These are phyloP conservation scores for Musa acuminata DNA, from an alignment of 176 grass and related monocot genomes.

Conservation along the genomic window DNA sequence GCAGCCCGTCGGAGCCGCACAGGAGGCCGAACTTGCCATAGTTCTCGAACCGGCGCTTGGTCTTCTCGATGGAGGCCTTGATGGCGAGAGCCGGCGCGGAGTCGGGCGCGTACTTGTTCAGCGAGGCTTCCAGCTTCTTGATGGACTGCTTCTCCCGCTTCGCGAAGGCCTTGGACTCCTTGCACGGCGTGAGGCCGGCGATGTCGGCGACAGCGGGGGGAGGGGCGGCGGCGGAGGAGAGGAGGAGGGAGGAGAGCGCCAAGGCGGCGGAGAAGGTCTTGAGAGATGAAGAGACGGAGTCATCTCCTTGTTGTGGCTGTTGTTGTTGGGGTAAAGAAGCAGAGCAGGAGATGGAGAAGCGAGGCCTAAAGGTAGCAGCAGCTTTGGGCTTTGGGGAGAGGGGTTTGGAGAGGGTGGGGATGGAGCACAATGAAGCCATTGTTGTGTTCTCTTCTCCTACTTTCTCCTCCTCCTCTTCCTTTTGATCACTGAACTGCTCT, in stretches of 20 bases:
- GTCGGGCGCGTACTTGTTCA: constrained; percentile 82
- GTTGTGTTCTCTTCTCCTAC: background rate
- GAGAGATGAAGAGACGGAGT: constrained; percentile 31
- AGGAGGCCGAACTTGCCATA: constrained; percentile 88
- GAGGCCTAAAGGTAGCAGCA: constrained; percentile 17
- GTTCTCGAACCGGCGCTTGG: constrained; percentile 77
- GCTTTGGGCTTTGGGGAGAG: constrained; percentile 32
- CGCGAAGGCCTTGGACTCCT: constrained; percentile 81
- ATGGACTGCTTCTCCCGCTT: constrained; percentile 86
- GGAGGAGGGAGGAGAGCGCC: constrained; percentile 63
- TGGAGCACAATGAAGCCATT: constrained; percentile 61
- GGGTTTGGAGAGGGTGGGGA: constrained; percentile 38
- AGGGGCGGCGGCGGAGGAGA: constrained; percentile 54
- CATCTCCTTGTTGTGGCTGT: background rate
- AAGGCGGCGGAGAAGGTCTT: constrained; percentile 68
- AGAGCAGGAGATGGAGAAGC: constrained; percentile 54
- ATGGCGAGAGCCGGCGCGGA: constrained; percentile 62
- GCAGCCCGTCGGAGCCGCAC: constrained; percentile 75
- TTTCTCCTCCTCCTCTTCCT: background rate
- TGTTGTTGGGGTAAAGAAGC: constrained; percentile 6
- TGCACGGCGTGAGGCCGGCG: constrained; percentile 67
- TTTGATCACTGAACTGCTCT: background rate
- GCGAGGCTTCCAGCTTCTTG: constrained; percentile 55
- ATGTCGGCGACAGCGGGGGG: constrained; percentile 66
- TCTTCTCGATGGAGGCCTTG: constrained; percentile 87